Evolutionary conservation across 805 yeast genomes (phyloP).

Genomic region (Hanseniaspora clermontiae): DNA sequence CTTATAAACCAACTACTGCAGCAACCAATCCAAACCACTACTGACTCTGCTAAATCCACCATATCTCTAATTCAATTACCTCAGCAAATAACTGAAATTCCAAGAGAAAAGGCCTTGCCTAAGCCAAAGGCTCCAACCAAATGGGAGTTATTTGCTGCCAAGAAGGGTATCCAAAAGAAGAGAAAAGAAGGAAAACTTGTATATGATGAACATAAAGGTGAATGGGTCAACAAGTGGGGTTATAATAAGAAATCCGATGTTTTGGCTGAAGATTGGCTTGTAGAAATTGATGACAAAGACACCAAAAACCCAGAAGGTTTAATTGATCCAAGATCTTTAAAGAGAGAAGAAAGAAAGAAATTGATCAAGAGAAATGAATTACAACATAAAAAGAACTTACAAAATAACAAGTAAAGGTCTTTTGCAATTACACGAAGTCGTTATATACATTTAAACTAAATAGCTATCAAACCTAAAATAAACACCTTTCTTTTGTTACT

Average conservation of each 20-base stretch:
- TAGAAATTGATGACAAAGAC: conserved; percentile 74
- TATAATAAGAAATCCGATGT: conserved; percentile 62
- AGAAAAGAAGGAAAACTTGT: conserved; percentile 81
- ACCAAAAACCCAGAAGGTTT: conserved; percentile 49
- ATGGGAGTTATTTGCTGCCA: conserved; percentile 95
- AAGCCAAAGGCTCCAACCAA: conserved; percentile 83
- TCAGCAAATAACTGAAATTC: conserved; percentile 64
- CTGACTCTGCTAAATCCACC: conserved; percentile 55
- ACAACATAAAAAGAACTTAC: conserved; percentile 73
- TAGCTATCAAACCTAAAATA: neutral
- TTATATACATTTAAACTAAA: no score
- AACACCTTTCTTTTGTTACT: neutral
- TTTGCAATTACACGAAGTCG: neutral
- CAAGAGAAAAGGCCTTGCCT: conserved; percentile 93
- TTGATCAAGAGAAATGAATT: conserved; percentile 71
- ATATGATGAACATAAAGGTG: conserved; percentile 76
- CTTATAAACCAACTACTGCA: conserved; percentile 82
- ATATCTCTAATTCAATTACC: conserved; percentile 80
- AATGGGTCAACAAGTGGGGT: conserved; percentile 99
- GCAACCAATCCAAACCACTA: conserved; percentile 76
- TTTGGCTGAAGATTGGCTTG: conserved; percentile 84
- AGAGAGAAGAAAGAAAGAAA: conserved; percentile 71
- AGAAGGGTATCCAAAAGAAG: conserved; percentile 86
- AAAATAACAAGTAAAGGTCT: conserved; percentile 22
- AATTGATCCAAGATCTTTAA: conserved; percentile 75